A percentile compares a stretch with the other conserved stretches of the same genome.
Evolutionary conservation across 2,329 filamentous ascomycete genomes (phyloP).

Genomic region (Trichophyton mentagrophytes): DNA sequence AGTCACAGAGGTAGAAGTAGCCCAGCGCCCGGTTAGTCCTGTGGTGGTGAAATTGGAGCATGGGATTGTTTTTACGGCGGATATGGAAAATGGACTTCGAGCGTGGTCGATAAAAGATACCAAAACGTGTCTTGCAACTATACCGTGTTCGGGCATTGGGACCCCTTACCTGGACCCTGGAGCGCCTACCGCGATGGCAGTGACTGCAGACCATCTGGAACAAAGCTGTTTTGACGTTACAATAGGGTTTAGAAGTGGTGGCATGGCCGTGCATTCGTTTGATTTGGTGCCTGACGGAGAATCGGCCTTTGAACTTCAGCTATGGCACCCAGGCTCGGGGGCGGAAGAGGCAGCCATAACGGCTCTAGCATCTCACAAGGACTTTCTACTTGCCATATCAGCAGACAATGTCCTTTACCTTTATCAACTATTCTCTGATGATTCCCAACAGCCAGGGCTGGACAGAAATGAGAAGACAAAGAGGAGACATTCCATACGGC

Average conservation of each 20-base stretch:
- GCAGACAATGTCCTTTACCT: slow-evolving; percentile 60
- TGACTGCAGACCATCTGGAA: slow-evolving; percentile 34
- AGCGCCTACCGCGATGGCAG: slow-evolving; percentile 43
- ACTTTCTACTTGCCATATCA: slow-evolving; percentile 70
- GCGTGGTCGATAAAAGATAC: slow-evolving; percentile 61
- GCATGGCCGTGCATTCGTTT: slow-evolving; percentile 57
- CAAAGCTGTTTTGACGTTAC: slow-evolving; percentile 45
- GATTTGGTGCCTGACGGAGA: slow-evolving; percentile 25
- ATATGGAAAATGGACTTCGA: slow-evolving; percentile 55
- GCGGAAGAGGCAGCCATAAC: slow-evolving; percentile 54
- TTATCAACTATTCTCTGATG: slow-evolving; percentile 46
- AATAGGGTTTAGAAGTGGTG: slow-evolving; percentile 59
- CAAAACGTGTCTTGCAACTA: slow-evolving; percentile 45
- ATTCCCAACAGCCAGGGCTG: background rate
- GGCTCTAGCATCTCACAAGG: slow-evolving; percentile 57
- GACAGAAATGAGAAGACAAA: slow-evolving; percentile 12
- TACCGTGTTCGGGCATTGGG: slow-evolving; percentile 17
- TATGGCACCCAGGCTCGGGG: slow-evolving; percentile 49
- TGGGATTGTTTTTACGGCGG: slow-evolving; percentile 65
- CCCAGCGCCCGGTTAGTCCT: slow-evolving; percentile 42
- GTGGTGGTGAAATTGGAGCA: slow-evolving; percentile 65
- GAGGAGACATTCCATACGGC: slow-evolving; percentile 13
- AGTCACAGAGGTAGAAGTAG: slow-evolving; percentile 61
- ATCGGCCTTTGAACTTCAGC: slow-evolving; percentile 37
- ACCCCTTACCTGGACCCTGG: slow-evolving; percentile 46